Evolutionary conservation across 768 basidiomycete species (phyloP).

Genomic region (Lactarius tabidus): DNA sequence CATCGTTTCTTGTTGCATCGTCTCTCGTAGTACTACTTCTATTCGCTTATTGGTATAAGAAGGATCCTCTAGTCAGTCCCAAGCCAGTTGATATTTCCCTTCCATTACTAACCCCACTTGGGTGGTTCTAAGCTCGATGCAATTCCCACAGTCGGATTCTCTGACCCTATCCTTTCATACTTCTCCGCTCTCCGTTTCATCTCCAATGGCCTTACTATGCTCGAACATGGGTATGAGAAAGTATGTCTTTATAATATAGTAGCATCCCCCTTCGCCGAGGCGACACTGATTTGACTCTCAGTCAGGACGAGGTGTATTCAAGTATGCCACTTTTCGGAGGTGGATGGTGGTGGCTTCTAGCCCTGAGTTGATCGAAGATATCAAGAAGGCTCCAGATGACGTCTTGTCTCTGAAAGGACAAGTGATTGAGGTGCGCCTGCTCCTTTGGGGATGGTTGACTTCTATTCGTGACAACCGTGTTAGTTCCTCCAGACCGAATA

Average conservation of each 20-base stretch:
- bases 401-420: background rate
- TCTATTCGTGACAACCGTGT: background rate
- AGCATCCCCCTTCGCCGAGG: background rate
- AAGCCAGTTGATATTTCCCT: background rate
- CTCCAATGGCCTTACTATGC: background rate
- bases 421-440: background rate
- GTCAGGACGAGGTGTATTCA: background rate
- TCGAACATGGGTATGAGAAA: background rate
- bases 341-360: background rate
- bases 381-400: background rate
- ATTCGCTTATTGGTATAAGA: background rate
- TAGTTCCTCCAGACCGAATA: background rate
- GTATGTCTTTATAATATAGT: background rate
- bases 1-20: background rate
- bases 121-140: background rate
- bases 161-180: background rate
- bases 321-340: background rate
- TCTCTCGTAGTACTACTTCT: background rate
- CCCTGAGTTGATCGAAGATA: background rate
- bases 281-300: background rate
- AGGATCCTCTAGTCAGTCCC: background rate
- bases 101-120: background rate
- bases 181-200: background rate
- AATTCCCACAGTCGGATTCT: background rate
- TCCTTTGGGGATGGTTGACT: background rate